Conservation (phyloP, 257 asterid species). For the Eucommia ulmoides region DNA sequence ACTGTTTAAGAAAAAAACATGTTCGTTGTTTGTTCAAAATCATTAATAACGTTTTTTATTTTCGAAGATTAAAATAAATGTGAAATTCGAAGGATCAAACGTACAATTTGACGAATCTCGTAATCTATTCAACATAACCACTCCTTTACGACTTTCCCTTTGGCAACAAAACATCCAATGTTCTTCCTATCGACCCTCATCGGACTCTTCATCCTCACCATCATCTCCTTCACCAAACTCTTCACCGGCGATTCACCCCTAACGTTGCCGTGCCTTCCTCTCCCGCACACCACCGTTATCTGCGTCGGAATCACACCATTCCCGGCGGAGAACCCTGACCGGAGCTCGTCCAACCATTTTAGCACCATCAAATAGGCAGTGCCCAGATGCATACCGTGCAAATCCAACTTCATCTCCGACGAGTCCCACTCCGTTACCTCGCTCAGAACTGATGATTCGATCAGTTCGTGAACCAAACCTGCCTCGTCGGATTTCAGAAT, state of each 20-base stretch:
- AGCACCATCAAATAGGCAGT: slow-evolving; percentile 60
- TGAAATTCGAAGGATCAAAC: no score
- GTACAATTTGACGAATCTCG: no score
- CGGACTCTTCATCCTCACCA: slow-evolving; percentile 47
- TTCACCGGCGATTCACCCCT: slow-evolving; percentile 75
- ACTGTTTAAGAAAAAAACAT: no score
- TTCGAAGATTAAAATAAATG: no score
- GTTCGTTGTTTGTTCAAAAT: no score
- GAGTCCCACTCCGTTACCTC: slow-evolving; percentile 43
- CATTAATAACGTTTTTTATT: no score
- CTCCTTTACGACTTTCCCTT: slow-evolving; percentile 53
- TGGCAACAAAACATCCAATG: slow-evolving; percentile 60
- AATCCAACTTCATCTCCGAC: slow-evolving; percentile 60
- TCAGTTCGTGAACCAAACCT: slow-evolving; percentile 38
- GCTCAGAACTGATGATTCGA: slow-evolving; percentile 33
- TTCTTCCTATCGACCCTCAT: slow-evolving; percentile 67
- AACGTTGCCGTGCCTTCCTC: slow-evolving; percentile 57
- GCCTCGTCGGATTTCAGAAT: slow-evolving; percentile 35
- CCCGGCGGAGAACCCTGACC: slow-evolving; percentile 19
- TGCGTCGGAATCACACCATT: slow-evolving; percentile 28
- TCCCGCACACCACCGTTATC: slow-evolving; percentile 60
- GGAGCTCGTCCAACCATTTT: slow-evolving; percentile 59
- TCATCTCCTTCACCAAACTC: slow-evolving; percentile 45
- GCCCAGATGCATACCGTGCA: slow-evolving; percentile 85
- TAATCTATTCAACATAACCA: no score